These are phyloP conservation scores for Plasmodium coatneyi DNA, from an alignment of 169 alveolate genomes.

Conservation along the genomic window DNA sequence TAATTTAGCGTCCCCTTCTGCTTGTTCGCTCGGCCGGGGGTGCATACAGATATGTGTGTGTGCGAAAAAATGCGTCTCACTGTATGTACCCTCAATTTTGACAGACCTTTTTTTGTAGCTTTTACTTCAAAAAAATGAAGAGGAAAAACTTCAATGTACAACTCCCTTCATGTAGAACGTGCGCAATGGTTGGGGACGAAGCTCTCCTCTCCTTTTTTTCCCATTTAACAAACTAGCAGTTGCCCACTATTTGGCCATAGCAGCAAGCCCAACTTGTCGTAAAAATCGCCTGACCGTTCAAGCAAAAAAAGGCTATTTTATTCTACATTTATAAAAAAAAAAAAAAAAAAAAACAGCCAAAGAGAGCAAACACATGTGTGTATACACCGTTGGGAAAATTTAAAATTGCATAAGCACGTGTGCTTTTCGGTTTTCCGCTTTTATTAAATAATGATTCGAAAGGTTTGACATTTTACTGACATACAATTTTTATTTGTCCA, in stretches of 20 bases:
- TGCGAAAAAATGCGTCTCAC: not conserved
- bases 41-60: not conserved
- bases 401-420: not conserved
- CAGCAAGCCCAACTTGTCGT: not conserved
- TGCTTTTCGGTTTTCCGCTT: not conserved
- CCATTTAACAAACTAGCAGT: not conserved
- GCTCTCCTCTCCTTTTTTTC: not conserved
- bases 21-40: not conserved
- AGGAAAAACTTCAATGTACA: not conserved
- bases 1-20: not conserved
- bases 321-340: not conserved
- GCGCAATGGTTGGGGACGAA: not conserved
- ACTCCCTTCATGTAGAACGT: not conserved
- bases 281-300: not conserved
- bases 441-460: not conserved
- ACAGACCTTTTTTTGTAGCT: not conserved
- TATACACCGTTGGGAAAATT: not conserved
- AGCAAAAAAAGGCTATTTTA: not conserved
- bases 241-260: not conserved
- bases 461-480: not conserved
- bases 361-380: not conserved
- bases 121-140: not conserved
- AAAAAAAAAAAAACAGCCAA: slow-evolving; percentile 1
- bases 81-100: not conserved
- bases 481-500: not conserved